Conservation (phyloP, 129 eudicot species). For the Lactuca sativa region DNA sequence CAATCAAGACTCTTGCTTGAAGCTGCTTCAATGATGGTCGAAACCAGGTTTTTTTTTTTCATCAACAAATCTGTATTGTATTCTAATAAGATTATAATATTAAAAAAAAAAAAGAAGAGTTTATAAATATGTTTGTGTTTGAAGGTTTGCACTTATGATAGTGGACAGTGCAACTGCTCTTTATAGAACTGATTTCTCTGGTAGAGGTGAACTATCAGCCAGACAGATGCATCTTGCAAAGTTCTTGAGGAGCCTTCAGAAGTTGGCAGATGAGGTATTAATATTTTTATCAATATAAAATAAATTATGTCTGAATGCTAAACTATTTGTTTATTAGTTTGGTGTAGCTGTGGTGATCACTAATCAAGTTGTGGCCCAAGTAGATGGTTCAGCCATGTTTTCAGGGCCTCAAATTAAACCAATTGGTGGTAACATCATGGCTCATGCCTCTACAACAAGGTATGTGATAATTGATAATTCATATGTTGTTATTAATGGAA, state of each 20-base stretch:
- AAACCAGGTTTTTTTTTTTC: conserved; percentile 56
- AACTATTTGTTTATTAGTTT: conserved; percentile 37
- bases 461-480: conserved; percentile 12
- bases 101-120: neutral
- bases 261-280: conserved; percentile 88
- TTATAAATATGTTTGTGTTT: conserved; percentile 16
- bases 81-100: no score
- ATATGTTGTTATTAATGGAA: neutral
- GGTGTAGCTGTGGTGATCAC: conserved; percentile 95
- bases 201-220: conserved; percentile 95
- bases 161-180: conserved; percentile 98
- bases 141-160: conserved; percentile 90
- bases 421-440: conserved; percentile 96
- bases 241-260: conserved; percentile 94
- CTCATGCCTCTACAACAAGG: conserved; percentile 98
- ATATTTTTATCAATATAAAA: neutral
- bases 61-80: neutral
- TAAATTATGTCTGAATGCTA: neutral
- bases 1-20: conserved; percentile 92
- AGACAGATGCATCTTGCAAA: conserved; percentile 98
- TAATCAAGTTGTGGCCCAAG: conserved; percentile 97
- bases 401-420: conserved; percentile 96
- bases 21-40: conserved; percentile 99
- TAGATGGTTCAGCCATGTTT: conserved; percentile 92
- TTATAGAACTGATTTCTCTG: conserved; percentile 91